Evolutionary conservation across 345 rosid genomes (phyloP), one percentile per base, ranked within the genome.

Genomic region (Eucalyptus rudis): DNA sequence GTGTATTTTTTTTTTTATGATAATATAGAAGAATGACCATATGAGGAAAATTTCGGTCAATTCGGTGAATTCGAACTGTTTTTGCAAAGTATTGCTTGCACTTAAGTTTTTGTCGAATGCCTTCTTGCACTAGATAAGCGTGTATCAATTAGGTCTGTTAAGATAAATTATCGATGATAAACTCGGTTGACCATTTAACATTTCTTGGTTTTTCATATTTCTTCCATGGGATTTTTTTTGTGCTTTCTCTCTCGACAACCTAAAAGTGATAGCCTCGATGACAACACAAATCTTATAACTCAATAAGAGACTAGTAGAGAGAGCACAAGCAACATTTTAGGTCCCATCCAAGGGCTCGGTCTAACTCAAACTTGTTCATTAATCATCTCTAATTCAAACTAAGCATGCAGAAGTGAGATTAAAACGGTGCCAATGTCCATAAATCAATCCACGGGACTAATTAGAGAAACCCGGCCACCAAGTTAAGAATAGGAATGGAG

Each of bases 401-500:
- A 29, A 62, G 4, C 4, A 62, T 13, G 0, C 1, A n/a, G 0
- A n/a, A 15, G 36, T 6, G 4, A 31, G 3, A n/a, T n/a, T 64
- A 15, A 64, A 64, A 3, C 5, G 0, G 1, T 0, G 2, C 2
- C 3, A 29, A 0, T 12, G 1, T 27, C 4, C 68, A n/a, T 64
- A n/a, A n/a, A 13, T 25, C 3, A 2, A n/a, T 3, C 36, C 36
- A n/a, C 0, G 19, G 1, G 36, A 31, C n/a, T 58, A 25, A 6
- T 58, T 12, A 5, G n/a, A 58, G 64, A 58, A 58, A 58, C 64
- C 13, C 7, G 2, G 7, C 36, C 76, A 64, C 10, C 36, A 2
- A 2, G 36, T 64, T 7, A n/a, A 64, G 10, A 7, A 8, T 14
- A 64, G 3, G 19, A n/a, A 64, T 4, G 76, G 36, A 4, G 20